Conservation (phyloP, 2,329 filamentous ascomycete genomes). For the Pseudophaeomoniella oleicola region DNA sequence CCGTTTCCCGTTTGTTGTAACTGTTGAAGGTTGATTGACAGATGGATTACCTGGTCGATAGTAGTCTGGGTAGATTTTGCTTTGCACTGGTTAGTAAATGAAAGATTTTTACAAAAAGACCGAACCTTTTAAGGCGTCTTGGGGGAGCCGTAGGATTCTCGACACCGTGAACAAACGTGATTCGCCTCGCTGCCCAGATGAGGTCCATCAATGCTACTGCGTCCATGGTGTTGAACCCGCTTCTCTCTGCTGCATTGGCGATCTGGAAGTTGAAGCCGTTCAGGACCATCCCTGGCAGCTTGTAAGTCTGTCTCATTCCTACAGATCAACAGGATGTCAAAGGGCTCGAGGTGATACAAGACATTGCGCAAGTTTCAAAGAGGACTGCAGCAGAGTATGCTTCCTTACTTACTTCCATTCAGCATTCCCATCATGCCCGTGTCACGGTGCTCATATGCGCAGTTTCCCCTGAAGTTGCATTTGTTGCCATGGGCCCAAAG, state of each 20-base stretch:
- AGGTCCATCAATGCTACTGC: constrained; percentile 10
- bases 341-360: too few species aligned
- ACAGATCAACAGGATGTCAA: too few species aligned
- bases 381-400: not conserved
- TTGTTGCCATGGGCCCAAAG: constrained; percentile 5
- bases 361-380: too few species aligned
- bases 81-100: not conserved
- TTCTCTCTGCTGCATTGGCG: constrained; percentile 7
- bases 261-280: constrained; percentile 8
- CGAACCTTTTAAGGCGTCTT: not conserved
- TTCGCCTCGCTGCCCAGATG: constrained; percentile 11
- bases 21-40: constrained; percentile 6
- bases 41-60: constrained; percentile 9
- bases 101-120: constrained; percentile 3
- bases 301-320: too few species aligned
- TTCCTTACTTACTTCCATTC: constrained; percentile 8
- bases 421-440: constrained; percentile 10
- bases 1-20: not conserved
- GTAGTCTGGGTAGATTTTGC: constrained; percentile 10
- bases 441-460: constrained; percentile 11
- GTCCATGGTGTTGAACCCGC: constrained; percentile 9
- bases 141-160: not conserved
- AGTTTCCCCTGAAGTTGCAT: constrained; percentile 6
- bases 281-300: constrained; percentile 6
- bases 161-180: constrained; percentile 2